Evolutionary conservation across 345 rosid genomes (phyloP), one percentile per base, ranked within the genome.

Genomic region (Carallia pectinifolia): DNA sequence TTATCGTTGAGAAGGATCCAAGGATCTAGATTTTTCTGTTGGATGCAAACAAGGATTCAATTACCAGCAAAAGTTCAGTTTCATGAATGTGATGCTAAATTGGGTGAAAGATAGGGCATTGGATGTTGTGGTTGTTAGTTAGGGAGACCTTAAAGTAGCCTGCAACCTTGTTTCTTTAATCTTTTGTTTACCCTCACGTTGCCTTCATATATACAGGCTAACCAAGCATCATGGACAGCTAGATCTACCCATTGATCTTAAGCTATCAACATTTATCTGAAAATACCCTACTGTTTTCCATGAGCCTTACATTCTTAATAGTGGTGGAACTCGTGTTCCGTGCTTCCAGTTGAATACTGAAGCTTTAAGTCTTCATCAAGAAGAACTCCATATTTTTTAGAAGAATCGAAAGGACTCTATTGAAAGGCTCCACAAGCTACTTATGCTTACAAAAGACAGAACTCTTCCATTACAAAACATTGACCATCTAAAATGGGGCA

Each of bases 401-500:
- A 79, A 78, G 69, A 75, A 73, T 62, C 47, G 63, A 73, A 54
- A 6, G 1, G 90, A 90, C 69, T 29, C 77, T 60, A 39, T 81
- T 40, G 83, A 69, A 59, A 87, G 93, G 78, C 72, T 92, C 33
- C 72, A 87, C 70, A 86, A 86, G 74, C 76, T 92, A 79, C 91
- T 92, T 64, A 90, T 88, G 98, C 89, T 92, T 52, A 86, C 94
- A 1, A 70, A 69, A 61, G 81, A 89, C 4, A 82, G 82, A 76
- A 78, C 70, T 19, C 90, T 92, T 68, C 86, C 95, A 61, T 60
- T 92, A 6, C 95, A 92, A 52, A 86, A 90, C 3, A 67, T 92
- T 69, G 93, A 92, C 55, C 96, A 90, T 83, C 85, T 87, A 63
- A 84, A 80, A 77, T 92, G 96, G 95, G 98, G 90, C 78, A 52